These are phyloP conservation scores for Magnusiomyces paraingens DNA, from an alignment of 1,139 yeast genomes.

Conservation along the genomic window DNA sequence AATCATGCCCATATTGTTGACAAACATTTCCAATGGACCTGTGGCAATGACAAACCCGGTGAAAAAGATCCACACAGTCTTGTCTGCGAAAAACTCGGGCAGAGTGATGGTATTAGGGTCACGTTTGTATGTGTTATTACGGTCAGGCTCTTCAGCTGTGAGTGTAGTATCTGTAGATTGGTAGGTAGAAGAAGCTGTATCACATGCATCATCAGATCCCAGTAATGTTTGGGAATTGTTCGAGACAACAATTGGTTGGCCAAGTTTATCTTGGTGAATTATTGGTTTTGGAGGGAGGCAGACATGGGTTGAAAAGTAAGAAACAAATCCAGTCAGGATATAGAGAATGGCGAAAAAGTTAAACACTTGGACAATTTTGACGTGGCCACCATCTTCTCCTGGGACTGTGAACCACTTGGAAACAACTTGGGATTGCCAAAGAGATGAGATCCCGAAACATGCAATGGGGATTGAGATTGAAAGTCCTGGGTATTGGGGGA, in stretches of 20 bases:
- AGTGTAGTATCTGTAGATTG: too few relatives aligned
- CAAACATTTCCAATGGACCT: constrained; percentile 85
- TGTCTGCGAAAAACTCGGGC: constrained; percentile 48
- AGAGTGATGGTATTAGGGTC: not conserved
- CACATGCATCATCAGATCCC: not conserved
- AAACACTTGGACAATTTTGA: constrained; percentile 39
- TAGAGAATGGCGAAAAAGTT: constrained; percentile 46
- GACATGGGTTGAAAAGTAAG: constrained; percentile 24
- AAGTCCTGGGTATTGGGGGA: constrained; percentile 66
- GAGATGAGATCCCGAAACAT: constrained; percentile 74
- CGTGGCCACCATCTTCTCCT: constrained; percentile 9
- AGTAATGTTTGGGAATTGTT: not conserved
- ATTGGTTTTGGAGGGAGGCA: too few relatives aligned
- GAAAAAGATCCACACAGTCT: constrained; percentile 59
- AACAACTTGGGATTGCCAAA: constrained; percentile 41
- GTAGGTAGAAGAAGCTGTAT: not conserved
- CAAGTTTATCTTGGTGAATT: too few relatives aligned
- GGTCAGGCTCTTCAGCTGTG: not conserved
- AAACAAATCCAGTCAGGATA: constrained; percentile 24
- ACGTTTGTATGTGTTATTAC: not conserved
- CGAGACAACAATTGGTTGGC: too few relatives aligned
- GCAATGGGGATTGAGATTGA: constrained; percentile 87
- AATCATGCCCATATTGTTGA: constrained; percentile 74
- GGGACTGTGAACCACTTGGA: constrained; percentile 34
- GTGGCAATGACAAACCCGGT: constrained; percentile 58